Base-by-base conservation (phyloP, 176 grass and related monocot genomes). In the Panicum miliaceum region DNA sequence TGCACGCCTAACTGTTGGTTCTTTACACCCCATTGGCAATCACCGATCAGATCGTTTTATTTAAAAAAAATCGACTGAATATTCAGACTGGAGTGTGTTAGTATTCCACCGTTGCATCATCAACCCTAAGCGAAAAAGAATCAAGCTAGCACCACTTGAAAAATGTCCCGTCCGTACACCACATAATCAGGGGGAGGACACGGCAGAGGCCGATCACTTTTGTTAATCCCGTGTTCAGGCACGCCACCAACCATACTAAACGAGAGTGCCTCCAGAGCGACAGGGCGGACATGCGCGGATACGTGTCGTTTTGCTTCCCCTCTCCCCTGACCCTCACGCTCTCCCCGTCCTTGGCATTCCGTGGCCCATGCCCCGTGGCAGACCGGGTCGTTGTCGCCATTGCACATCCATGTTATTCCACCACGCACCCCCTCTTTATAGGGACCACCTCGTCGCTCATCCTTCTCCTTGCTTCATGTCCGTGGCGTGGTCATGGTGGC, bases 351-450 rank as follows among this genome's bases (percentile, higher is more conserved):
- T n/a, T 27, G 25, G 4, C 59, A 27, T 16, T 20, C 77, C 77
- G 2, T 32, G 54, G 42, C 5, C 60, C 61, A 66, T 51, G 43
- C 23, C 60, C 27, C 77, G 60, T 80, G 76, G 60, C 77, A 80
- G 45, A 52, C 45, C 43, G 11, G 77, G 77, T 80, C 77, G 45
- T 80, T 80, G 77, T 80, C 77, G 37, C 27, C 62, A 80, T 65
- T 18, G 77, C 77, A n/a, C 61, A 22, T 80, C 61, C 77, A 65
- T 80, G 77, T 80, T 79, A 79, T 80, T 66, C 61, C 60, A 64
- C 7, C 7, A 6, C 6, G 40, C 11, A 43, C 51, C 27, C 60
- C 7, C 18, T n/a, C 29, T 52, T 67, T 80, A 67, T 67, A 79
- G 12, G 76, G 77, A 36, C 60, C 77, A 79, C 56, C 77, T 66